These are phyloP conservation scores for Pichia paraexigua DNA, from an alignment of 805 yeast species.

Conservation along the genomic window DNA sequence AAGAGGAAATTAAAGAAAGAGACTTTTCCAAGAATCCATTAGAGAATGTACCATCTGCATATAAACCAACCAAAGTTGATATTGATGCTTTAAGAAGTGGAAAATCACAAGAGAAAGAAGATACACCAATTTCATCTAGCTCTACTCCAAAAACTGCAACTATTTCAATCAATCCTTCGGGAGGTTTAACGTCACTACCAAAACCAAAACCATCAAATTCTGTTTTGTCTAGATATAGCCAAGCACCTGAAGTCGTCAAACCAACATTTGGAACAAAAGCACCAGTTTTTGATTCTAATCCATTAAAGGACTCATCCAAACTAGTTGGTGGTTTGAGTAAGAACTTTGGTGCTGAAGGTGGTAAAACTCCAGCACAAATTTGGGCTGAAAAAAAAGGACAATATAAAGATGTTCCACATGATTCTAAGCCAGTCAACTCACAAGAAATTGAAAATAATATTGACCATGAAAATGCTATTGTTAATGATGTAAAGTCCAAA, in stretches of 20 bases:
- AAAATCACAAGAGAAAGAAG: conserved; percentile 21
- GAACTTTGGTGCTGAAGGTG: conserved; percentile 59
- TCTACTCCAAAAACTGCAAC: conserved; percentile 26
- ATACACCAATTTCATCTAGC: conserved; percentile 28
- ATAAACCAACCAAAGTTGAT: conserved; percentile 58
- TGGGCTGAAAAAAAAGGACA: conserved; percentile 91
- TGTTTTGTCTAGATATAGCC: conserved; percentile 42
- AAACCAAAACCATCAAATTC: conserved; percentile 48
- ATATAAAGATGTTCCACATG: conserved; percentile 35
- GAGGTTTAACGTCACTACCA: conserved; percentile 52
- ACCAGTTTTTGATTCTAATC: conserved; percentile 24
- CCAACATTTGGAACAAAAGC: conserved; percentile 30
- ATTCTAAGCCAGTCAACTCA: conserved; percentile 27
- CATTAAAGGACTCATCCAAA: conserved; percentile 34
- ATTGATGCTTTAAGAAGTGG: conserved; percentile 43
- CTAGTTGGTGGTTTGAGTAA: conserved; percentile 52
- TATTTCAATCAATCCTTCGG: conserved; percentile 36
- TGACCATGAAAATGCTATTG: conserved; percentile 23
- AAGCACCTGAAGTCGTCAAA: conserved; percentile 26
- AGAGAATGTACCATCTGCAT: conserved; percentile 50
- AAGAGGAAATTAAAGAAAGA: conserved; percentile 47
- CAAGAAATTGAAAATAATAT: conserved; percentile 14
- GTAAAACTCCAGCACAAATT: conserved; percentile 88
- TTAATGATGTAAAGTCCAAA: conserved; percentile 25
- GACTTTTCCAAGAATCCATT: conserved; percentile 45